Evolutionary conservation across 2,329 filamentous ascomycete species (phyloP).

Genomic region (Paraphoma sp.): DNA sequence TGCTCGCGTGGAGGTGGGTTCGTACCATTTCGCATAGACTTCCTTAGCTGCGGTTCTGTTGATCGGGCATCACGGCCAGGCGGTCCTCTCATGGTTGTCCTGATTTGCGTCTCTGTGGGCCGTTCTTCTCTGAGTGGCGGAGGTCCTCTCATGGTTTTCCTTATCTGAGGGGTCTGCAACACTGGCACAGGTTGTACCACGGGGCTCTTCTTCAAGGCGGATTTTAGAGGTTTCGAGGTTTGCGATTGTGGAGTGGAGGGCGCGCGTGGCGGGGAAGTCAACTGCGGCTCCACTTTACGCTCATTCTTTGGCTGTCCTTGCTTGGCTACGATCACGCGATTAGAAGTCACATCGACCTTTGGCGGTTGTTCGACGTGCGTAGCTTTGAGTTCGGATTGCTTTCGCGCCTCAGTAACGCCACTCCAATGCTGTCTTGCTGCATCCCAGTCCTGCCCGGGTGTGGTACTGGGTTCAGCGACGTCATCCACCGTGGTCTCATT

Average conservation of each 20-base stretch:
- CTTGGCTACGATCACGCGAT: conserved; percentile 9
- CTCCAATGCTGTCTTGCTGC: conserved; percentile 74
- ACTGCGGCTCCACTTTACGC: conserved; percentile 1
- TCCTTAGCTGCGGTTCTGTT: conserved; percentile 37
- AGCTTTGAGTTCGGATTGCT: conserved; percentile 42
- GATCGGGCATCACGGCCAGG: conserved; percentile 7
- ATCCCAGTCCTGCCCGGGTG: conserved; percentile 66
- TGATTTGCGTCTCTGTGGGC: conserved; percentile 15
- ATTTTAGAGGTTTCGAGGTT: conserved; percentile 41
- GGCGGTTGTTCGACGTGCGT: conserved; percentile 2
- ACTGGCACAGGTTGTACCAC: conserved; percentile 18
- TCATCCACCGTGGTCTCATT: conserved; percentile 13
- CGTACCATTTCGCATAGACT: conserved; percentile 41
- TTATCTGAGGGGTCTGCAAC: conserved; percentile 33
- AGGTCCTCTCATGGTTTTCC: conserved; percentile 44
- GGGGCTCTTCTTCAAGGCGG: conserved; percentile 51
- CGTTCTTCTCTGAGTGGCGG: conserved; percentile 4
- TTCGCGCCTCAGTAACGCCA: conserved; percentile 67
- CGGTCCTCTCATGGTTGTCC: conserved; percentile 12
- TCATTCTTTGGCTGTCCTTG: conserved; percentile 8
- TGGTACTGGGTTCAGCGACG: conserved; percentile 9
- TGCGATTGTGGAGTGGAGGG: conserved; percentile 6
- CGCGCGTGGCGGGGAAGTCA: background rate
- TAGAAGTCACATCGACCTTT: background rate
- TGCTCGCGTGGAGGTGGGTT: conserved; percentile 13